A percentile compares a stretch with the other conserved stretches of the same genome.
Conservation (phyloP, 495 filamentous ascomycete species). For the Parathielavia hyrcaniae region DNA sequence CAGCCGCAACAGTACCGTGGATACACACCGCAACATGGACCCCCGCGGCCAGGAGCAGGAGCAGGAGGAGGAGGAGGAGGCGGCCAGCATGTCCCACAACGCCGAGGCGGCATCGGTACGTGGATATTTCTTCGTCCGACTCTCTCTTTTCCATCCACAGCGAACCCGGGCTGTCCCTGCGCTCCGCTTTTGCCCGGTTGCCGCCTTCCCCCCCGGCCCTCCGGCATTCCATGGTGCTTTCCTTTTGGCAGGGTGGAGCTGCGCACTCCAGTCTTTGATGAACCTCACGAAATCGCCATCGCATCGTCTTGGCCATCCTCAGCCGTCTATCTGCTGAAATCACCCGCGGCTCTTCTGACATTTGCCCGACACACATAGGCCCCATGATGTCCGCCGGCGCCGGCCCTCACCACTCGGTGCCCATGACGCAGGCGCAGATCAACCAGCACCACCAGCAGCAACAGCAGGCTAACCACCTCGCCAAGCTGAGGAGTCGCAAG, state of each 20-base stretch:
- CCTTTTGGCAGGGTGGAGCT: slow-evolving; percentile 14
- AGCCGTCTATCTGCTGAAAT: background rate
- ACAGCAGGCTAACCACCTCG: slow-evolving; percentile 53
- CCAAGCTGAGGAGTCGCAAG: slow-evolving; percentile 72
- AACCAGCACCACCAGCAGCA: slow-evolving; percentile 52
- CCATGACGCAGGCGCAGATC: slow-evolving; percentile 53
- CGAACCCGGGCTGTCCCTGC: slow-evolving; percentile 11
- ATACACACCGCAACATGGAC: slow-evolving; percentile 41
- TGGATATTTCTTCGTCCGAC: slow-evolving; percentile 22
- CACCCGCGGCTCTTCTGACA: background rate
- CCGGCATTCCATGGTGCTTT: too few relatives aligned
- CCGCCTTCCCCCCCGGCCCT: slow-evolving; percentile 3
- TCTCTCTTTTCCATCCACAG: background rate
- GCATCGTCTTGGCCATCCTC: background rate
- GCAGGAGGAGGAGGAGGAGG: slow-evolving; percentile 16
- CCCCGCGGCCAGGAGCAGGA: slow-evolving; percentile 25
- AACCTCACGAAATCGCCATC: background rate
- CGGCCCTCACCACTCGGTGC: slow-evolving; percentile 38
- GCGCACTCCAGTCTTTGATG: slow-evolving; percentile 6
- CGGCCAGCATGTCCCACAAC: slow-evolving; percentile 36
- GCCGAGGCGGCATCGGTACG: slow-evolving; percentile 47
- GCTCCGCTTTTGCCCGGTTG: slow-evolving; percentile 21
- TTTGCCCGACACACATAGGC: slow-evolving; percentile 25
- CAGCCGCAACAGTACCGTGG: slow-evolving; percentile 41
- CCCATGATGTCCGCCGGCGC: slow-evolving; percentile 30